Evolutionary conservation across 192 early-diverging fungal genomes (phyloP).

Genomic region (Backusella sp.): DNA sequence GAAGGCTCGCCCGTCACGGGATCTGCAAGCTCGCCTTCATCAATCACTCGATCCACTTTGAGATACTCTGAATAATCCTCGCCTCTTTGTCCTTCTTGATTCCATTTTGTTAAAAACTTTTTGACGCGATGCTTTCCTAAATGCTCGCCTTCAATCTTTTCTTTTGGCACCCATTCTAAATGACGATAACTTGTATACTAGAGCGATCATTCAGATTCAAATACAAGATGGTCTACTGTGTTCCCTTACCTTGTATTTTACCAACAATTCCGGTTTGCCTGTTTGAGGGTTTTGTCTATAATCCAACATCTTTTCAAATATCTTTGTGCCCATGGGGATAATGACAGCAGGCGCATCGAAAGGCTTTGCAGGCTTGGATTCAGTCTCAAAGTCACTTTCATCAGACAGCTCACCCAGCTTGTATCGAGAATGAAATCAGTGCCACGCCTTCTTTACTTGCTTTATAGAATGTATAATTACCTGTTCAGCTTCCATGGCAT

Average conservation of each 20-base stretch:
- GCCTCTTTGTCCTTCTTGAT: constrained; percentile 47
- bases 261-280: constrained; percentile 61
- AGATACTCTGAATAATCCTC: constrained; percentile 66
- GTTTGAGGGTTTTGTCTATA: constrained; percentile 40
- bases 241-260: constrained; percentile 75
- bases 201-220: too few species aligned
- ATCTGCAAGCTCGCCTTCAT: constrained; percentile 72
- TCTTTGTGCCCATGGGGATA: constrained; percentile 50
- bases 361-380: not conserved
- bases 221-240: too few species aligned
- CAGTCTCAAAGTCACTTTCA: constrained; percentile 29
- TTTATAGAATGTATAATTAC: not conserved
- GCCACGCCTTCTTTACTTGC: not conserved
- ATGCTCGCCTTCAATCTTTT: constrained; percentile 50
- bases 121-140: constrained; percentile 69
- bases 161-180: constrained; percentile 66
- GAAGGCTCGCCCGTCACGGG: constrained; percentile 46
- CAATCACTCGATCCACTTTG: constrained; percentile 79
- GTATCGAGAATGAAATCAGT: not conserved
- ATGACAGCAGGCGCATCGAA: constrained; percentile 33
- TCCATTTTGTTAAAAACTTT: constrained; percentile 70
- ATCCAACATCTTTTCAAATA: constrained; percentile 53
- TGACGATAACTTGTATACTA: constrained; percentile 67
- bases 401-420: constrained; percentile 17
- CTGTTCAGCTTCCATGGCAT: not conserved